A percentile compares a stretch with the other conserved stretches of the same genome.
phyloP scores from a whole-genome alignment of 305 asterid genomes.

The Fraxinus paxiana region DNA sequence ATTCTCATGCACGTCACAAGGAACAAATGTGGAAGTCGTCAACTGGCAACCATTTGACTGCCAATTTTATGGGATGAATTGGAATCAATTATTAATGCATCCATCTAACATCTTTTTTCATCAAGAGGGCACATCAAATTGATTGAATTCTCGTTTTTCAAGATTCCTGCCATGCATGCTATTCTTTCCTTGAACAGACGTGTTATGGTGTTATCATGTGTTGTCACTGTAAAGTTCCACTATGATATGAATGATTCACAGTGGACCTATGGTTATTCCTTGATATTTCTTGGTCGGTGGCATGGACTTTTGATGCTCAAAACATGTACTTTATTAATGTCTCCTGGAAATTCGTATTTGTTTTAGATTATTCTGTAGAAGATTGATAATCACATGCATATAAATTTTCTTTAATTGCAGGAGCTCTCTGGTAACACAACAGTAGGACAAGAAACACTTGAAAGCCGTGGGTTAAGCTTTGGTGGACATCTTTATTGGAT shows the following conservation, averaged over 20 bases:
- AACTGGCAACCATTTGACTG: neutral
- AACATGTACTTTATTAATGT: neutral
- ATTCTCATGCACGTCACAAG: neutral
- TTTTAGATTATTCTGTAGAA: constrained; percentile 24
- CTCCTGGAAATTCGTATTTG: neutral
- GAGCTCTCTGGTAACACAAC: constrained; percentile 35
- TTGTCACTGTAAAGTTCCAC: neutral
- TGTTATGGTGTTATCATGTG: neutral
- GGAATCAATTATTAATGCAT: neutral
- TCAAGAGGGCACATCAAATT: neutral
- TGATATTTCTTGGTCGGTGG: neutral
- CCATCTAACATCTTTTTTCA: neutral
- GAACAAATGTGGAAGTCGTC: neutral
- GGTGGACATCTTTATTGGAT: constrained; percentile 46
- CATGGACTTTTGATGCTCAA: constrained; percentile 7
- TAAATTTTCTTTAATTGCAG: constrained; percentile 13
- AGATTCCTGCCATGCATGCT: neutral
- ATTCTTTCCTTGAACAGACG: neutral
- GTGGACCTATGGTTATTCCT: neutral
- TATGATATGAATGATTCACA: neutral
- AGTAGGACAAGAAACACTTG: constrained; percentile 56
- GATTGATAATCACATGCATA: neutral
- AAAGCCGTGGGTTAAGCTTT: constrained; percentile 52
- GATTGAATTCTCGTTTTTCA: neutral
- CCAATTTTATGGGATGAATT: neutral